Evolutionary conservation across 2,329 filamentous ascomycete species (phyloP), one percentile per base, ranked within the genome.

Genomic region (Hyphodiscus sp.): DNA sequence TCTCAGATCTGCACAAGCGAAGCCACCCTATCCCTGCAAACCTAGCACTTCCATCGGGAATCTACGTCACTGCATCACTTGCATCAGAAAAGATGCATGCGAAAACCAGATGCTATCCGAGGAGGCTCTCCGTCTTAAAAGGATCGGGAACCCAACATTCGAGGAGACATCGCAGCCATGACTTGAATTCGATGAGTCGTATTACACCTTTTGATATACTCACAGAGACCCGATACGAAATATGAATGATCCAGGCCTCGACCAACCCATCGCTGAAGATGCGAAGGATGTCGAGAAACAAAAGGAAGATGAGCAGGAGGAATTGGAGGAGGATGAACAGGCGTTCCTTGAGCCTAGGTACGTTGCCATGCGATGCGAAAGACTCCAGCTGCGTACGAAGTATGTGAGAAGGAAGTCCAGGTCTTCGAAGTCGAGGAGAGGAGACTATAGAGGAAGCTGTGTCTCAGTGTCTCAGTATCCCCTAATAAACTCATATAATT

Each of bases 211-310:
- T 26, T 26, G n/a, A n/a, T n/a, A n/a, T n/a, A n/a, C n/a, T n/a
- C 23, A 26, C 4, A 26, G 23, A 38, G 33, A 38, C 33, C 33
- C 33, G 2, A 5, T 4, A 5, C 2, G 5, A 10, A 49, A 8
- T 19, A 67, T 67, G 65, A 66, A 67, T 49, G 63, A 65, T 47
- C 64, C 63, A 38, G 65, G 65, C 15, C 59, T 67, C 15, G 59
- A 66, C 42, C 56, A 61, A 38, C 60, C 62, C 0, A 67, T 67
- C 45, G 58, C 57, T 2, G 54, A 58, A 10, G 59, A 64, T 51
- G 63, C 62, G 13, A 54, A 64, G 18, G 58, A 65, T 56, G 51
- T 66, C 11, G 64, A 67, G 48, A 58, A 65, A 16, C 58, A 59
- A 26, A n/a, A 52, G 13, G 16, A 48, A 1, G 58, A 63, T 43